phyloP scores from a whole-genome alignment of 192 early-diverging fungal genomes.

The Pilobolus umbonatus region DNA sequence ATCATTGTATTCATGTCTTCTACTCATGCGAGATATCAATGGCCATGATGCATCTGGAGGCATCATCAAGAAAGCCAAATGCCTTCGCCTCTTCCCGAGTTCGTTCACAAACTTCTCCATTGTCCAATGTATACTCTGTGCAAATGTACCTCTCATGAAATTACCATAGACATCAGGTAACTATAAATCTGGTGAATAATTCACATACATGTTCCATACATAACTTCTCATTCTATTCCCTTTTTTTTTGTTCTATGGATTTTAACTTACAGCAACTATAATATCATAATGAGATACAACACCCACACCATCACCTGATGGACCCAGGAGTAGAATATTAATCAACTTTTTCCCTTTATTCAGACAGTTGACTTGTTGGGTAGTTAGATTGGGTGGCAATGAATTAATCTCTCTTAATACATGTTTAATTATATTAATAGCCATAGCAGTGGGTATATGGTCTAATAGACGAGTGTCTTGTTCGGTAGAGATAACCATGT shows the following conservation, averaged over 20 bases:
- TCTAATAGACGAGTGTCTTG: slow-evolving; percentile 40
- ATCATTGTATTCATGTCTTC: slow-evolving; percentile 45
- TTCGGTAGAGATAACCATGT: slow-evolving; percentile 37
- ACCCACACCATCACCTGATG: slow-evolving; percentile 39
- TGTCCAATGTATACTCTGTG: slow-evolving; percentile 52
- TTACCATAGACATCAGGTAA: slow-evolving; percentile 49
- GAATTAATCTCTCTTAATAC: slow-evolving; percentile 47
- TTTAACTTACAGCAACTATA: slow-evolving; percentile 41
- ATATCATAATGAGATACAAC: slow-evolving; percentile 51
- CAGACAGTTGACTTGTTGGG: slow-evolving; percentile 40
- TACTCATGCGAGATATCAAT: slow-evolving; percentile 66
- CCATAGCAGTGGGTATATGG: slow-evolving; percentile 37
- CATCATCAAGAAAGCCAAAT: slow-evolving; percentile 50
- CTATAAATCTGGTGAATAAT: slow-evolving; percentile 18
- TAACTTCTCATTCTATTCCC: not conserved
- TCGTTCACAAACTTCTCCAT: slow-evolving; percentile 53
- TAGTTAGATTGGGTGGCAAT: slow-evolving; percentile 37
- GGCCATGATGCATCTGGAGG: slow-evolving; percentile 75
- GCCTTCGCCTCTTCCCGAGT: slow-evolving; percentile 45
- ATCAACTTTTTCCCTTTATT: slow-evolving; percentile 47
- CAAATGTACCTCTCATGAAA: slow-evolving; percentile 40
- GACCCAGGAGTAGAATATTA: slow-evolving; percentile 41
- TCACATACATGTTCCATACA: not conserved
- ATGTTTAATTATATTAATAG: slow-evolving; percentile 45
- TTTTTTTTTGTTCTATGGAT: not conserved